These are phyloP conservation scores for Aspergillus bertholletiae DNA, from an alignment of 495 filamentous ascomycete species.

Conservation along the genomic window DNA sequence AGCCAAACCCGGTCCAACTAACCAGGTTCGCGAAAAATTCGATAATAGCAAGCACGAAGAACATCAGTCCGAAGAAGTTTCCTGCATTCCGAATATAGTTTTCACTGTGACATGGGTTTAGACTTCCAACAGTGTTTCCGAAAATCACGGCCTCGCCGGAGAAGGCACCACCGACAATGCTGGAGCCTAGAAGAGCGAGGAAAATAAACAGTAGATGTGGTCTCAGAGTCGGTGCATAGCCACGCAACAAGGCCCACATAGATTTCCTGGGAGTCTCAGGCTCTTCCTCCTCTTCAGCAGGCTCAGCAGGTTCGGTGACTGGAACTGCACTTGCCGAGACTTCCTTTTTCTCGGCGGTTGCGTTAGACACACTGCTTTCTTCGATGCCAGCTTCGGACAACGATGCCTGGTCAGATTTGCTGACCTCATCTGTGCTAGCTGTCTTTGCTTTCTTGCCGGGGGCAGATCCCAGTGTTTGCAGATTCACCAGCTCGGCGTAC, in stretches of 20 bases:
- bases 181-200: constrained; percentile 29
- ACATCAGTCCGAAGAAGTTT: constrained; percentile 48
- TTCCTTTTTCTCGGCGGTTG: constrained; percentile 16
- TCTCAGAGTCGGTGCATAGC: constrained; percentile 23
- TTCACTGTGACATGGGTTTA: constrained; percentile 39
- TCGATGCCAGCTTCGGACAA: constrained; percentile 21
- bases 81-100: constrained; percentile 33
- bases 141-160: constrained; percentile 50
- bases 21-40: constrained; percentile 49
- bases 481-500: constrained; percentile 39
- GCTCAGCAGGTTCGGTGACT: constrained; percentile 10
- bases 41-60: constrained; percentile 50
- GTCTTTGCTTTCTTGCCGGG: constrained; percentile 17
- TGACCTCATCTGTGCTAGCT: constrained; percentile 8
- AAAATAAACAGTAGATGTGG: constrained; percentile 31
- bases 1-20: constrained; percentile 45
- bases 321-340: constrained; percentile 15
- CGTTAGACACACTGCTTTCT: constrained; percentile 12
- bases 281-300: constrained; percentile 29
- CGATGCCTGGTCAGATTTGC: constrained; percentile 13
- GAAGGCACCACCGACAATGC: constrained; percentile 41
- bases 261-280: constrained; percentile 28
- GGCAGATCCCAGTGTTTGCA: constrained; percentile 28
- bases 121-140: constrained; percentile 40
- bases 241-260: constrained; percentile 29